phyloP scores from a whole-genome alignment of 176 grass and related monocot genomes.

The Oropetium thomaeum region DNA sequence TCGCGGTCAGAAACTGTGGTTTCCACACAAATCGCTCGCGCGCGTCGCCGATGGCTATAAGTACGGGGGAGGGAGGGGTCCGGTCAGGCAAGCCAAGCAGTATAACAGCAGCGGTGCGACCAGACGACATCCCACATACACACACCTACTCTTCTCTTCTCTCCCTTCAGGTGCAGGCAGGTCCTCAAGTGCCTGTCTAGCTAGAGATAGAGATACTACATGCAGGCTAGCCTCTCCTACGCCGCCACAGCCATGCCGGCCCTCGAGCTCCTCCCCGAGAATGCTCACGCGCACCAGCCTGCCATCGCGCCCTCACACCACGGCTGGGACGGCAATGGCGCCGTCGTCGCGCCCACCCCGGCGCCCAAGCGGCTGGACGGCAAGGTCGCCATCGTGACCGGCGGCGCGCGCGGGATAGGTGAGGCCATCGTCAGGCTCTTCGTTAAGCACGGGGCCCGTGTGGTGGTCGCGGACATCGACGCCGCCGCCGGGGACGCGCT shows the following conservation, averaged over 20 bases:
- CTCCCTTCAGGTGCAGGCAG: background rate
- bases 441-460: conserved; percentile 62
- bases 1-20: background rate
- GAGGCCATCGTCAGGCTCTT: conserved; percentile 76
- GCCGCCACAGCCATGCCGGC: conserved; percentile 48
- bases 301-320: conserved; percentile 42
- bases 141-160: no score
- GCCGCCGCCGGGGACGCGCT: conserved; percentile 44
- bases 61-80: background rate
- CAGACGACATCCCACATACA: background rate
- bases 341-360: conserved; percentile 35
- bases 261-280: conserved; percentile 44
- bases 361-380: conserved; percentile 82
- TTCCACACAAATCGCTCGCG: background rate
- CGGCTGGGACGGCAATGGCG: conserved; percentile 50
- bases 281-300: conserved; percentile 45
- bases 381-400: conserved; percentile 86
- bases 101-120: background rate
- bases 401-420: conserved; percentile 79
- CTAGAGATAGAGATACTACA: background rate
- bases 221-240: conserved; percentile 35
- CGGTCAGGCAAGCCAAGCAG: background rate
- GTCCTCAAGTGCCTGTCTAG: no score
- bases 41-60: conserved; percentile 38
- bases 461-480: conserved; percentile 84